Evolutionary conservation across 2,329 filamentous ascomycete genomes (phyloP), one percentile per base, ranked within the genome.

Genomic region (Chlorencoelia australis): DNA sequence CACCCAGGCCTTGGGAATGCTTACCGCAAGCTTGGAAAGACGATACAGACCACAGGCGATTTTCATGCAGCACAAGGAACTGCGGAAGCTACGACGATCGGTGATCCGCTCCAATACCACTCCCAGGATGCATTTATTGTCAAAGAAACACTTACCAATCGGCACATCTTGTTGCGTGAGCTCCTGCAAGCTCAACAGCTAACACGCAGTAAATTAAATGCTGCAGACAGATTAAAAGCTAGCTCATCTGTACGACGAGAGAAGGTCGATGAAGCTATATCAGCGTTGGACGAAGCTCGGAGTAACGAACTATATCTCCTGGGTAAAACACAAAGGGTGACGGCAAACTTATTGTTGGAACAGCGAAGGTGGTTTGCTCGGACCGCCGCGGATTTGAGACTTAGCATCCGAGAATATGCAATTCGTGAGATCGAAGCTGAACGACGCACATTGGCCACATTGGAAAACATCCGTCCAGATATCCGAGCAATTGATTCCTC

Each of bases 251-350:
- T 98, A 22, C 82, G 86, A 44, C 74, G 82, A 22, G 91, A 98
- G 56, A 98, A 96, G 64, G 91, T 96, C 18, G 91, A 98, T 57
- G 91, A 98, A 61, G 91, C 91, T n/a, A 93, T 98, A 53, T 72
- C 78, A 13, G 75, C 86, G 4, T 71, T 96, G 4, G 87, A 94
- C 45, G 91, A 96, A 55, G 91, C 91, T 4, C 73, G 82, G 37
- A 79, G 73, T 45, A 77, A 83, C 48, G 91, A 98, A 62, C 67
- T 77, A 10, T 83, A 87, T 52, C 73, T 98, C 16, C 74, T 76
- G 42, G 76, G 83, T 51, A 95, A 94, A 64, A 93, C 87, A 0
- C 78, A 86, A 43, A 76, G 85, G 31, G 89, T 98, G 7, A 96
- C 91, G 0, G 70, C 79, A 30, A 95, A 94, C 57, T 72, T 98